These are phyloP conservation scores for Zymoseptoria brevis DNA, from an alignment of 2,329 filamentous ascomycete species.

Conservation along the genomic window DNA sequence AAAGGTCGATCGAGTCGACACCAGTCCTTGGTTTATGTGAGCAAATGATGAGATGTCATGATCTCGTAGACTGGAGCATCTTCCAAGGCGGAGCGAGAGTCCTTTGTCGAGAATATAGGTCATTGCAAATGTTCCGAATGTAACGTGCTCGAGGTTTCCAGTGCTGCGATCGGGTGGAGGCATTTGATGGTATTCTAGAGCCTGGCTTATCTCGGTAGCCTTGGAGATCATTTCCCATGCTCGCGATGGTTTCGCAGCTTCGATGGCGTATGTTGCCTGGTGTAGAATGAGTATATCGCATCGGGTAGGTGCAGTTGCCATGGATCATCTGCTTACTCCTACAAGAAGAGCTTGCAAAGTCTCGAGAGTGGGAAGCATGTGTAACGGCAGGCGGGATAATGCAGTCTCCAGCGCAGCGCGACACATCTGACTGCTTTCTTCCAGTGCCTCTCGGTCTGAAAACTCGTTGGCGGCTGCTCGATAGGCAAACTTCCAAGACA, in stretches of 20 bases:
- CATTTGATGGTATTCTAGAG: background rate
- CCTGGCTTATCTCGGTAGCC: background rate
- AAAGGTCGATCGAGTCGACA: background rate
- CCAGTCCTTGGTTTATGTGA: background rate
- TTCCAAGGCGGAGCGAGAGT: background rate
- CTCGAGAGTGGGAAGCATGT: background rate
- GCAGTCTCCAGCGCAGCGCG: background rate
- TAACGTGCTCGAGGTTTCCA: background rate
- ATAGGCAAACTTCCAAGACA: background rate
- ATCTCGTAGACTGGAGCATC: background rate
- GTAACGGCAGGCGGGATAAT: background rate
- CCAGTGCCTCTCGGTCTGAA: background rate
- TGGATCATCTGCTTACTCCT: background rate
- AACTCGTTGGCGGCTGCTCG: background rate
- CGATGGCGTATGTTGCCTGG: background rate
- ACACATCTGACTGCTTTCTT: background rate
- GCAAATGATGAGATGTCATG: background rate
- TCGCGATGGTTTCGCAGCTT: background rate
- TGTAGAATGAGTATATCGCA: background rate
- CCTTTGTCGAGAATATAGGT: background rate
- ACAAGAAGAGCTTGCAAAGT: background rate
- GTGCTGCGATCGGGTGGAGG: background rate
- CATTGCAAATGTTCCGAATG: background rate
- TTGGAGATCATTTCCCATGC: background rate
- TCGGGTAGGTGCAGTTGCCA: background rate